Conservation (phyloP, 2,329 filamentous ascomycete species). For the Colletotrichum phormii region DNA sequence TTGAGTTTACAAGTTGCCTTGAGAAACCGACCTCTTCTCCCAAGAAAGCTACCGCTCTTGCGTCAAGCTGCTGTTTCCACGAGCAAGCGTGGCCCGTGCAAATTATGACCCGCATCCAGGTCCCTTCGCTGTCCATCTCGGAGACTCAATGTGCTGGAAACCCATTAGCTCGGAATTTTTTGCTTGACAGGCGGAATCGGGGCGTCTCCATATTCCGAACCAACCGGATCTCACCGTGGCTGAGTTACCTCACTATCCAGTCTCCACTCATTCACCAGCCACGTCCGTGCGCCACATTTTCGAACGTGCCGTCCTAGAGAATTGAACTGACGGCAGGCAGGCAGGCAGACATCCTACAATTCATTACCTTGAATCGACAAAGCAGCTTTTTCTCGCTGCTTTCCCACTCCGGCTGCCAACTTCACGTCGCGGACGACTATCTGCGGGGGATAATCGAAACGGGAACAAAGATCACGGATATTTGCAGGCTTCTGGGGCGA, state of each 20-base stretch:
- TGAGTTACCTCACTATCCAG: not conserved
- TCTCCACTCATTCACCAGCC: constrained; percentile 4
- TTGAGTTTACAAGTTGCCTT: not conserved
- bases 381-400: not conserved
- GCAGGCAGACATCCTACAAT: constrained; percentile 3
- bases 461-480: not conserved
- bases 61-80: not conserved
- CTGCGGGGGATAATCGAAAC: too few relatives aligned
- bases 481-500: not conserved
- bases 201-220: not conserved
- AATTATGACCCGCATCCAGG: not conserved
- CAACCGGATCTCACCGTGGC: not conserved
- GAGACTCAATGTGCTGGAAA: not conserved
- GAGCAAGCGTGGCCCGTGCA: not conserved
- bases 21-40: not conserved
- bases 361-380: not conserved
- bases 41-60: not conserved
- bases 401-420: not conserved
- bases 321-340: constrained; percentile 22
- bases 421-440: not conserved
- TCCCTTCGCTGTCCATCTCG: not conserved
- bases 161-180: not conserved
- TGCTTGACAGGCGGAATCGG: not conserved
- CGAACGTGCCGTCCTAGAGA: constrained; percentile 11
- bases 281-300: constrained; percentile 19